Evolutionary conservation across 129 eudicot genomes (phyloP).

Genomic region (Artemisia argyi): DNA sequence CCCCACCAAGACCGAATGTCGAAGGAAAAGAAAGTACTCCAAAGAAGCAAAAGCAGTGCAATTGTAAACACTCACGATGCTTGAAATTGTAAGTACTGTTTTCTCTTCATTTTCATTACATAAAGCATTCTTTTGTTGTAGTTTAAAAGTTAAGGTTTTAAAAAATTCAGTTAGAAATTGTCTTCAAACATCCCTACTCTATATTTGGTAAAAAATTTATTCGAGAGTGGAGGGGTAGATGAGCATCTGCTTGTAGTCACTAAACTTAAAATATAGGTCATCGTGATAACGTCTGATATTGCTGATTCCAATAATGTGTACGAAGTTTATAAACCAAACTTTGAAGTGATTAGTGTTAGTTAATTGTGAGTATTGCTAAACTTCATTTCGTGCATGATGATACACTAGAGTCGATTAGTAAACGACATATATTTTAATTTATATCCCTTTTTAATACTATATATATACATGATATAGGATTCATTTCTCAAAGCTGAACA

Average conservation of each 20-base stretch:
- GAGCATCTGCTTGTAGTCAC: not conserved
- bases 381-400: not conserved
- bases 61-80: slow-evolving; percentile 93
- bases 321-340: not conserved
- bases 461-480: too few relatives aligned
- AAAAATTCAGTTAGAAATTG: not conserved
- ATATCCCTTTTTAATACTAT: not conserved
- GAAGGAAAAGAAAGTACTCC: slow-evolving; percentile 88
- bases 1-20: slow-evolving; percentile 54
- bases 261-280: not conserved
- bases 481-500: too few relatives aligned
- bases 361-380: not conserved
- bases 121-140: not conserved
- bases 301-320: slow-evolving; percentile 1
- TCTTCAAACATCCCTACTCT: not conserved
- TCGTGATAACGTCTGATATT: slow-evolving; percentile 1
- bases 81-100: slow-evolving; percentile 71
- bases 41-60: slow-evolving; percentile 92
- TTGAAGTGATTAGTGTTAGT: not conserved
- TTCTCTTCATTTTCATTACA: not conserved
- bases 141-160: not conserved
- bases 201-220: not conserved
- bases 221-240: not conserved
- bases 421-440: not conserved
- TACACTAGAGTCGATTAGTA: not conserved